phyloP scores from a whole-genome alignment of 495 filamentous ascomycete species.

The Tuber umbilicatum region DNA sequence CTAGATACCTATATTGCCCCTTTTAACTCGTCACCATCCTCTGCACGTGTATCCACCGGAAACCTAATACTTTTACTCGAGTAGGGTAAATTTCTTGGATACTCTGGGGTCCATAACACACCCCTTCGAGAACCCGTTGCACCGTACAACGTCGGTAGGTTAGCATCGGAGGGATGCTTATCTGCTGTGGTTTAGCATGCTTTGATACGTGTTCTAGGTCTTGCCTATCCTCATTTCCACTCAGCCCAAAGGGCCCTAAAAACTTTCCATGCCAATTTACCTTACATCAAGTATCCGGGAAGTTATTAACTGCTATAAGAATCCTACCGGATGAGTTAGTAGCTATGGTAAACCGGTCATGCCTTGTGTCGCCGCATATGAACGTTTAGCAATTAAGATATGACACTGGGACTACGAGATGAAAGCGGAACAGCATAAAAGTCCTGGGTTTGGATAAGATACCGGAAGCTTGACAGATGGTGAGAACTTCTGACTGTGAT shows the following conservation, averaged over 20 bases:
- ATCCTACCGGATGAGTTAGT: neutral
- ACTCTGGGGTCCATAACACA: neutral
- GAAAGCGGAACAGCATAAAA: neutral
- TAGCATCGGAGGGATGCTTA: neutral
- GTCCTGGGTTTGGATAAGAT: neutral
- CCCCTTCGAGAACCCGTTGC: neutral
- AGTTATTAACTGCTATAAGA: neutral
- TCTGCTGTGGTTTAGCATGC: neutral
- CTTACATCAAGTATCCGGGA: neutral
- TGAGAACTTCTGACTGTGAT: neutral
- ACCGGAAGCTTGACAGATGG: neutral
- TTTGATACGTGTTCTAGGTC: neutral
- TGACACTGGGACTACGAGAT: neutral
- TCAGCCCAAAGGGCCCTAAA: neutral
- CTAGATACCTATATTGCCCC: neutral
- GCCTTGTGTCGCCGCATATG: neutral
- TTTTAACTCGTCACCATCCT: neutral
- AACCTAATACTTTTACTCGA: neutral
- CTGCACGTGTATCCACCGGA: neutral
- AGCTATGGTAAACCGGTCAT: neutral
- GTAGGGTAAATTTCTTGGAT: neutral
- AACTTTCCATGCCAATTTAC: neutral
- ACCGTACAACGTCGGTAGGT: neutral
- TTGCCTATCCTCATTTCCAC: neutral
- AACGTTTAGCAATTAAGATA: neutral